phyloP scores from a whole-genome alignment of 1,139 yeast species.

The Suhomyces anneliseae region DNA sequence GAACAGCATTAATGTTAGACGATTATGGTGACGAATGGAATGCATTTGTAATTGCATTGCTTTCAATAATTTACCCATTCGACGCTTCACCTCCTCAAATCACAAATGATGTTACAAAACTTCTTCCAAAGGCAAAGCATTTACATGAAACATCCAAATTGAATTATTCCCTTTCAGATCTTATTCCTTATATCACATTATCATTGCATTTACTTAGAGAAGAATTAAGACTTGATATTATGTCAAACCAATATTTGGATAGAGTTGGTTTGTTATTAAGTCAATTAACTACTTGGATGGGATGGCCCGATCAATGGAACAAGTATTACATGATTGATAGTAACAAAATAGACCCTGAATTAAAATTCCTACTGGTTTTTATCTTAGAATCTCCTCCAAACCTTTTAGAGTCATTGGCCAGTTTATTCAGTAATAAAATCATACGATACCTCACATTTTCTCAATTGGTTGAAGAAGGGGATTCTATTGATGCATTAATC shows the following conservation, averaged over 20 bases:
- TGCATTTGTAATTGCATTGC: conserved; percentile 54
- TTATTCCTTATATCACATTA: conserved; percentile 62
- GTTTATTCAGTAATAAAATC: conserved; percentile 47
- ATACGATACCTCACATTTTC: conserved; percentile 66
- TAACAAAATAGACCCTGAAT: conserved; percentile 22
- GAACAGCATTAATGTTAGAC: conserved; percentile 50
- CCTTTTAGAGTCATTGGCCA: conserved; percentile 51
- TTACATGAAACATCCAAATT: conserved; percentile 29
- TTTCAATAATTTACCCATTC: conserved; percentile 50
- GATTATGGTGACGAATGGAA: conserved; percentile 58
- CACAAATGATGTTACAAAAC: conserved; percentile 37
- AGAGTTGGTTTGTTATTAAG: conserved; percentile 56
- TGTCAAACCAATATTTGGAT: conserved; percentile 36
- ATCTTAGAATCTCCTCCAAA: conserved; percentile 55
- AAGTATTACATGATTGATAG: conserved; percentile 48
- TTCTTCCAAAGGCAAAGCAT: conserved; percentile 39
- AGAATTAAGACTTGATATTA: conserved; percentile 62
- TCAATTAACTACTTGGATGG: conserved; percentile 65
- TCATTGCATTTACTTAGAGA: conserved; percentile 78
- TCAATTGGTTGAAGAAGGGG: conserved; percentile 64
- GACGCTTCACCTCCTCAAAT: conserved; percentile 16
- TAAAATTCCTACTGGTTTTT: conserved; percentile 42
- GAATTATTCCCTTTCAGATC: conserved; percentile 44
- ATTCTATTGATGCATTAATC: conserved; percentile 55
- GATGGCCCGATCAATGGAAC: conserved; percentile 74